Evolutionary conservation across 257 asterid species (phyloP), one percentile per base, ranked within the genome.

Genomic region (Ligustrum vulgare): DNA sequence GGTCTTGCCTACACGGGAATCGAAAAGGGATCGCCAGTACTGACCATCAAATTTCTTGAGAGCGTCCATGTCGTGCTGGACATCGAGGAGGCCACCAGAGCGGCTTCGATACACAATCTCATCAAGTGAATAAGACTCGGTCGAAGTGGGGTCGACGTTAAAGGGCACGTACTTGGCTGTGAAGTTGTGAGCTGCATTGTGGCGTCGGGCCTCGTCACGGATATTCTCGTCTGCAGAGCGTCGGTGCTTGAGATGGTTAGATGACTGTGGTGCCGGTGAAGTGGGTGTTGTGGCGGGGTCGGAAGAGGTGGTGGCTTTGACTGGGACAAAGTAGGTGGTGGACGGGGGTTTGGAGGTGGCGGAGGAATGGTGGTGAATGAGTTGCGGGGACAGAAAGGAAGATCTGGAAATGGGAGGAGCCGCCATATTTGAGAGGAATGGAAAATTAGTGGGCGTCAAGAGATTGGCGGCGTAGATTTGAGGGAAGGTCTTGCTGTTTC

Each of bases 131-230:
- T 91, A 89, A 70, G 86, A 86, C 35, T 91, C 97, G 20, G 51
- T 77, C 11, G 89, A 83, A 75, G 60, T 22, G 12, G 91, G 80
- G 6, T 72, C 85, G 67, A 93, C 89, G 73, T 86, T 88, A 79
- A 88, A 91, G 2, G 96, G 97, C 28, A 88, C 93, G 75, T 89
- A 88, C 79, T 86, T 87, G 73, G 94, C 96, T 32, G 93, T 87
- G 87, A 92, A 90, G 75, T 85, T 85, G 82, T 91, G 93, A 73
- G 83, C 41, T 6, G 87, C 78, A 69, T 73, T 72, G 80, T 81
- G 89, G 35, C 92, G 96, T 43, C 96, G 94, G 12, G 98, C 97
- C 76, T 92, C 98, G 20, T 92, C 97, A 8, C 98, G 92, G 81
- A 90, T 90, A 77, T 92, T 90, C 43, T 86, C 92, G 16, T 86